Evolutionary conservation across 306 rosid genomes (phyloP).

Genomic region (barrel medic (Medicago truncatula)): DNA sequence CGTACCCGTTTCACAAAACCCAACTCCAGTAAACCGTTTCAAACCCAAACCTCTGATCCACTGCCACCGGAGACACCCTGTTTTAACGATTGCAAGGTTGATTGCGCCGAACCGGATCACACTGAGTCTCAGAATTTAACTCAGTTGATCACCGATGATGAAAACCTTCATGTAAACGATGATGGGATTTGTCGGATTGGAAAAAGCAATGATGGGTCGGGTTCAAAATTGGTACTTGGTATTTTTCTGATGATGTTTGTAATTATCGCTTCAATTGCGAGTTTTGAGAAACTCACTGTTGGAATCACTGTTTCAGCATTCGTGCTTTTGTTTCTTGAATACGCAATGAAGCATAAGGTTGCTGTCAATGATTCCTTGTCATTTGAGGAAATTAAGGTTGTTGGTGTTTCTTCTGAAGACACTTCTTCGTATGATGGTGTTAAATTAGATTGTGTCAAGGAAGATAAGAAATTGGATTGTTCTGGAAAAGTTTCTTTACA

Average conservation of each 20-base stretch:
- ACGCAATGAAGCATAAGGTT: constrained; percentile 45
- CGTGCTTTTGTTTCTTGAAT: constrained; percentile 60
- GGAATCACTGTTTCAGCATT: constrained; percentile 73
- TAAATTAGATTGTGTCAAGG: constrained; percentile 22
- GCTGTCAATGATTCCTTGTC: too few species aligned
- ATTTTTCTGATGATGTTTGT: constrained; percentile 43
- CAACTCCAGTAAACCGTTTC: constrained; percentile 1
- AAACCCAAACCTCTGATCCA: constrained; percentile 26
- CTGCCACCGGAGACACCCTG: neutral
- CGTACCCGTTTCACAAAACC: constrained; percentile 52
- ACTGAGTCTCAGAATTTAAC: neutral
- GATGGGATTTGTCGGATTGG: neutral
- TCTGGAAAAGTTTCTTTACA: neutral
- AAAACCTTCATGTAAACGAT: neutral
- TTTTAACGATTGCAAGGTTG: neutral
- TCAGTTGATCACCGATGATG: neutral
- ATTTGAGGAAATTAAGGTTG: too few species aligned
- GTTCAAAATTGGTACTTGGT: constrained; percentile 3
- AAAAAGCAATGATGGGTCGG: constrained; percentile 9
- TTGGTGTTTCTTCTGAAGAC: constrained; percentile 22
- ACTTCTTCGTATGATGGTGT: neutral
- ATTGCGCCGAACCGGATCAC: neutral
- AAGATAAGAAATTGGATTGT: constrained; percentile 26
- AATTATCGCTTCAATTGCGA: constrained; percentile 45
- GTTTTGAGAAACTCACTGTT: constrained; percentile 52